Conservation (phyloP, 805 yeast genomes). For the Candida qinlingensis region DNA sequence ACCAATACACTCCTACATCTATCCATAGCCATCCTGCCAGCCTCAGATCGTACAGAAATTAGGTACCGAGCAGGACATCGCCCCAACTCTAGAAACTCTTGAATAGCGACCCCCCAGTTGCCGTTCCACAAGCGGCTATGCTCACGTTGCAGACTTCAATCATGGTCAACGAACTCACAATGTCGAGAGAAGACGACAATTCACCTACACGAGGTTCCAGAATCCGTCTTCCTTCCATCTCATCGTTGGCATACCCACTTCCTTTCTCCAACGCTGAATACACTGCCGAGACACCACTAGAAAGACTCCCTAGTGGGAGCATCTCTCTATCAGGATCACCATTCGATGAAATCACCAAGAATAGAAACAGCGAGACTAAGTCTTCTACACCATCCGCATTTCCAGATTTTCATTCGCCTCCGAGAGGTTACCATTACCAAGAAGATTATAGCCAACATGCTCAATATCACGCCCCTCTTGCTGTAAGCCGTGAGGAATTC, state of each 20-base stretch:
- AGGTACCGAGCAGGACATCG: too few species aligned
- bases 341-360: background rate
- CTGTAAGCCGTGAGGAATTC: background rate
- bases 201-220: background rate
- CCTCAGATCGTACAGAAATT: too few species aligned
- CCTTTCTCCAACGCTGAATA: background rate
- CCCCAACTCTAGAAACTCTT: too few species aligned
- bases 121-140: too few species aligned
- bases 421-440: background rate
- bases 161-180: background rate
- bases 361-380: too few species aligned
- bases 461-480: background rate
- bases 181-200: background rate
- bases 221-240: conserved; percentile 7
- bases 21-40: too few species aligned
- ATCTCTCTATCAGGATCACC: background rate
- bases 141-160: too few species aligned
- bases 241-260: conserved; percentile 2
- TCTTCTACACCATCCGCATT: too few species aligned
- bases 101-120: too few species aligned
- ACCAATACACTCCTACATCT: too few species aligned
- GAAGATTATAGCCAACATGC: background rate
- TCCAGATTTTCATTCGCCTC: background rate
- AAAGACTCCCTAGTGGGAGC: too few species aligned
- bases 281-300: too few species aligned